Conservation (phyloP, 192 early-diverging fungal species). For the Rhizoclosmatium sp. region DNA sequence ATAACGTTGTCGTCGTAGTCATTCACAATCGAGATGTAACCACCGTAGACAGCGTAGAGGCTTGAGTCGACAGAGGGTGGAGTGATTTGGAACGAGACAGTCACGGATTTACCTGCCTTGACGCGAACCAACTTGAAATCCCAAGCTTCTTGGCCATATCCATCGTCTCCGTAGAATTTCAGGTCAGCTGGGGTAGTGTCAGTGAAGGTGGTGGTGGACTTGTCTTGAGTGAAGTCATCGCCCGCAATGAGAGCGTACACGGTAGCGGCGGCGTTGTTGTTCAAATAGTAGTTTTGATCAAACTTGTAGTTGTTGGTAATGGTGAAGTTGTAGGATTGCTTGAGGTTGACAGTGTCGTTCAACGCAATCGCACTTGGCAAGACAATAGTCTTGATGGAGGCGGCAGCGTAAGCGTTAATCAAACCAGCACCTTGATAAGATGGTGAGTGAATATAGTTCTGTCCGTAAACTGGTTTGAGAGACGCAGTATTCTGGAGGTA, state of each 20-base stretch:
- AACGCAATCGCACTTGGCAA: constrained; percentile 53
- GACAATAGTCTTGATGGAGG: constrained; percentile 59
- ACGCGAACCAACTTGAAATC: constrained; percentile 31
- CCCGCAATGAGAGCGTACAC: constrained; percentile 17
- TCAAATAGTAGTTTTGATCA: constrained; percentile 31
- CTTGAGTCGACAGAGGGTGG: constrained; percentile 25
- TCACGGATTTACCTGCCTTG: constrained; percentile 35
- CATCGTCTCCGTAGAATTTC: background rate
- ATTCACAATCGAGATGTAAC: constrained; percentile 37
- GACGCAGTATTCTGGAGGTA: constrained; percentile 64
- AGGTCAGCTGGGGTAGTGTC: constrained; percentile 19
- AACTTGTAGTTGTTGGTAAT: constrained; percentile 42
- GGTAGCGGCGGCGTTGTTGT: constrained; percentile 27
- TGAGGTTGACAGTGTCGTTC: constrained; percentile 46
- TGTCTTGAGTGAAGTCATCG: constrained; percentile 38
- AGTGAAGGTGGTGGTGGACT: constrained; percentile 17
- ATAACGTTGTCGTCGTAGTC: constrained; percentile 46
- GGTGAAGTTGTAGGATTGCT: constrained; percentile 23
- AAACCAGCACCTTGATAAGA: constrained; percentile 77
- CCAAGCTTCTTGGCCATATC: background rate
- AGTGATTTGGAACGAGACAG: constrained; percentile 41
- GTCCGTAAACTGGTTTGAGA: constrained; percentile 46
- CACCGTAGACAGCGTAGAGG: constrained; percentile 12
- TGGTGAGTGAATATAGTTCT: constrained; percentile 62
- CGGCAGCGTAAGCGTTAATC: constrained; percentile 71